Conservation (phyloP, 2,329 filamentous ascomycete species). For the Fusarium dlaminii region DNA sequence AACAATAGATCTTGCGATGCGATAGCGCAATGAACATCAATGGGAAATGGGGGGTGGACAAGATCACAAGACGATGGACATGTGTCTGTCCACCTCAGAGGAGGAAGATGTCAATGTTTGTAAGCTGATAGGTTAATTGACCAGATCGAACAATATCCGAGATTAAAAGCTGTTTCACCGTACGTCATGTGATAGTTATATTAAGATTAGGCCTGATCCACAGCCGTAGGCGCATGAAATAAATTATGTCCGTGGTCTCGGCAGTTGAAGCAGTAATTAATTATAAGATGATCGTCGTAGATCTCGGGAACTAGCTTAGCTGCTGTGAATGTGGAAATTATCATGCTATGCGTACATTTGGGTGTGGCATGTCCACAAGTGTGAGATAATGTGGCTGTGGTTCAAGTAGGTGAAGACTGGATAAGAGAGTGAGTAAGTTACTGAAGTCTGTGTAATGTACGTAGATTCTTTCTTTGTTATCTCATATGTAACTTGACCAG, state of each 20-base stretch:
- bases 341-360: background rate
- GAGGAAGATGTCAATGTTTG: constrained; percentile 31
- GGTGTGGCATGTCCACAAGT: background rate
- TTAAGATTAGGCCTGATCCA: background rate
- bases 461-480: background rate
- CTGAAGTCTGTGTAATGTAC: background rate
- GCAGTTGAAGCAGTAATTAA: background rate
- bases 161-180: background rate
- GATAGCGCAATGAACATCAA: constrained; percentile 7
- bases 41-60: constrained; percentile 9
- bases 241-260: background rate
- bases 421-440: background rate
- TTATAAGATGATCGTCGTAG: background rate
- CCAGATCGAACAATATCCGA: constrained; percentile 14
- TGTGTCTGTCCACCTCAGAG: constrained; percentile 14
- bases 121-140: constrained; percentile 36
- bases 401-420: background rate
- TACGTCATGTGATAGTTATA: background rate
- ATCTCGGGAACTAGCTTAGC: constrained; percentile 24
- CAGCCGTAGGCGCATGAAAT: background rate
- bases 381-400: background rate
- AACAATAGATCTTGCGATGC: constrained; percentile 35
- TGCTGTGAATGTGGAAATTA: constrained; percentile 8
- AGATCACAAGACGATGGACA: constrained; percentile 1
- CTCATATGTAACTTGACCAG: background rate